These are phyloP conservation scores for Lactarius sp. DNA, from an alignment of 768 basidiomycete genomes.

Conservation along the genomic window DNA sequence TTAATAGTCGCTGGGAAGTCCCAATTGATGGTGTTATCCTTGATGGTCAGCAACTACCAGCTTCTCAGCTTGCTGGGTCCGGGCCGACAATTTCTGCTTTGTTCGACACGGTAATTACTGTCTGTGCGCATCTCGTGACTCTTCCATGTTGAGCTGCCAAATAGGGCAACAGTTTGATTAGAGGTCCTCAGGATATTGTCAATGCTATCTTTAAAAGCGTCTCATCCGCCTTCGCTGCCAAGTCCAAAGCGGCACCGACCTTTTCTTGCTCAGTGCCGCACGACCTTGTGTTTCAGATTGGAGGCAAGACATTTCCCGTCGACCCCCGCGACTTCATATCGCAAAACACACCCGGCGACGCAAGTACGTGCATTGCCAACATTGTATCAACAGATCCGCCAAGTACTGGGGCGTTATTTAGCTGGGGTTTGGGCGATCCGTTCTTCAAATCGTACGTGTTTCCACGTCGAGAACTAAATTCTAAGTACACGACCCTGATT, in stretches of 20 bases:
- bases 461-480: background rate
- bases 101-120: conserved; percentile 56
- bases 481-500: background rate
- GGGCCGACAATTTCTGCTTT: conserved; percentile 40
- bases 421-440: conserved; percentile 71
- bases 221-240: conserved; percentile 15
- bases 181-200: conserved; percentile 45
- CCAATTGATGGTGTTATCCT: conserved; percentile 66
- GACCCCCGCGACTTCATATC: conserved; percentile 70
- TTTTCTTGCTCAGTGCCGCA: conserved; percentile 21
- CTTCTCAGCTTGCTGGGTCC: conserved; percentile 45
- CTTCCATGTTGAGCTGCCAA: background rate
- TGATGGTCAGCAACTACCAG: conserved; percentile 55
- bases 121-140: background rate
- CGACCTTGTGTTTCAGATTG: conserved; percentile 21
- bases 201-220: conserved; percentile 15
- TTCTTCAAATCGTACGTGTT: conserved; percentile 66
- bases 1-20: conserved; percentile 54
- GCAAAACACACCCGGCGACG: conserved; percentile 33
- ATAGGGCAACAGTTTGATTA: conserved; percentile 72
- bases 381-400: conserved; percentile 24
- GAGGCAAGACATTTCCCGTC: conserved; percentile 54
- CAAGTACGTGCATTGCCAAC: conserved; percentile 17
- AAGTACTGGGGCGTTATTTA: conserved; percentile 38
- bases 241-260: conserved; percentile 14